Conservation (phyloP, 495 filamentous ascomycete genomes). For the Lentithecium fluviatile region DNA sequence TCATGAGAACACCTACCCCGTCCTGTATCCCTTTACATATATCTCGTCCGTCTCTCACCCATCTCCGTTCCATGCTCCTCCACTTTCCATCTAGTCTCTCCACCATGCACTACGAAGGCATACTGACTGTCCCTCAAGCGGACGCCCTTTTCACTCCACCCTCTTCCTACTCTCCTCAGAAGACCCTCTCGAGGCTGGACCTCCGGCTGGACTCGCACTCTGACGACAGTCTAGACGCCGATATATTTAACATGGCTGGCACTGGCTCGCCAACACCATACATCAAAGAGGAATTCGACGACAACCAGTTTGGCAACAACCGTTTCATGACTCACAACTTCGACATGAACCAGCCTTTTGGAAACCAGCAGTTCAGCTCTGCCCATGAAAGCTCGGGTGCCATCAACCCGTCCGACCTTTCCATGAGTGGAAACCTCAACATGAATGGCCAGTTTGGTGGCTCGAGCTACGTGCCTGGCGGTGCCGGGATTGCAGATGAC, state of each 20-base stretch:
- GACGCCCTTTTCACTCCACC: constrained; percentile 33
- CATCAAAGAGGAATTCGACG: constrained; percentile 77
- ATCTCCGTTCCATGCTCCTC: constrained; percentile 5
- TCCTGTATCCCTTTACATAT: constrained; percentile 7
- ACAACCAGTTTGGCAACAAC: constrained; percentile 56
- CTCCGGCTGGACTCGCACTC: constrained; percentile 35
- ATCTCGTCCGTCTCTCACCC: constrained; percentile 1
- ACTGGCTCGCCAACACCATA: constrained; percentile 58
- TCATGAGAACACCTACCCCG: constrained; percentile 25
- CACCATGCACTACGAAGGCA: constrained; percentile 26
- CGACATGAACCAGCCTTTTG: constrained; percentile 62
- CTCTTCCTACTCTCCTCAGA: constrained; percentile 35
- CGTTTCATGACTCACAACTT: constrained; percentile 59
- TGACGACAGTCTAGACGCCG: constrained; percentile 43
- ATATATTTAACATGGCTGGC: constrained; percentile 48
- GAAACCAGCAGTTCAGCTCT: constrained; percentile 58
- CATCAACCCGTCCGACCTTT: constrained; percentile 85
- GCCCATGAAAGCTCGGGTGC: constrained; percentile 58
- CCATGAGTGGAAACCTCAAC: constrained; percentile 54
- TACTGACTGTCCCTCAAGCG: constrained; percentile 35
- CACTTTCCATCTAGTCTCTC: neutral
- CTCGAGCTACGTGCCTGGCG: constrained; percentile 45
- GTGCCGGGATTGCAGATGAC: constrained; percentile 60
- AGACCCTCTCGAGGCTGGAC: constrained; percentile 41
- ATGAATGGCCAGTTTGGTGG: constrained; percentile 37